Percentiles rank a stretch among this genome's conserved stretches.
These are phyloP conservation scores for Apostasia ramifera DNA, from an alignment of 106 monocot species.

Conservation along the genomic window DNA sequence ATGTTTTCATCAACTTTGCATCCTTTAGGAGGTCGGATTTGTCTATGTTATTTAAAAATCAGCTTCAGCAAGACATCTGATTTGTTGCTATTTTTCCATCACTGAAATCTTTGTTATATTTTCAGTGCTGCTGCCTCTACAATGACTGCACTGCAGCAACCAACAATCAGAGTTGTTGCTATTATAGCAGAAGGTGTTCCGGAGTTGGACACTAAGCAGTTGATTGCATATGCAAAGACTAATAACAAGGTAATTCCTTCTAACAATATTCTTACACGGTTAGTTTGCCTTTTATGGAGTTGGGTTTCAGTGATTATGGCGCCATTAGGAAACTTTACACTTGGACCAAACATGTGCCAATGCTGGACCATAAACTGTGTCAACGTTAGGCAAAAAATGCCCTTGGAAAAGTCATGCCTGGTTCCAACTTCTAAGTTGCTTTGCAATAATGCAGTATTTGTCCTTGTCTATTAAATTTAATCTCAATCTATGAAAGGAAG, in stretches of 20 bases:
- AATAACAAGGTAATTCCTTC: slow-evolving; percentile 58
- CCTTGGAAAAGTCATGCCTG: no score
- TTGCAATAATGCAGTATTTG: no score
- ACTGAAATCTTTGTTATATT: slow-evolving; percentile 9
- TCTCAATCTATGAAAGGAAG: no score
- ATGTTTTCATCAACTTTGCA: slow-evolving; percentile 99
- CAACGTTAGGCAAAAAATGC: no score
- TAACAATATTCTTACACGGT: no score
- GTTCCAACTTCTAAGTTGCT: no score
- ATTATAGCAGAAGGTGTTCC: slow-evolving; percentile 83
- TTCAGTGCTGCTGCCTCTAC: slow-evolving; percentile 72
- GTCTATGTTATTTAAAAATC: not conserved
- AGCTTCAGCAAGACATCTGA: not conserved
- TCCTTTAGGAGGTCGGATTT: slow-evolving; percentile 79
- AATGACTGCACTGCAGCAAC: slow-evolving; percentile 62
- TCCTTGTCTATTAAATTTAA: no score
- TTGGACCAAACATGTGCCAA: no score
- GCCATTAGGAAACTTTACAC: no score
- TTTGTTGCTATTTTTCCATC: not conserved
- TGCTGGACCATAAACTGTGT: no score
- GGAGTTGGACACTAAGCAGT: slow-evolving; percentile 53
- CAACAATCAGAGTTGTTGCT: slow-evolving; percentile 59
- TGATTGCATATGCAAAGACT: slow-evolving; percentile 57
- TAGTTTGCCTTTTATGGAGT: no score
- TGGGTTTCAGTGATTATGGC: no score